Base-by-base conservation (phyloP, 176 grass and related monocot genomes). In the Rhynchospora breviuscula region DNA sequence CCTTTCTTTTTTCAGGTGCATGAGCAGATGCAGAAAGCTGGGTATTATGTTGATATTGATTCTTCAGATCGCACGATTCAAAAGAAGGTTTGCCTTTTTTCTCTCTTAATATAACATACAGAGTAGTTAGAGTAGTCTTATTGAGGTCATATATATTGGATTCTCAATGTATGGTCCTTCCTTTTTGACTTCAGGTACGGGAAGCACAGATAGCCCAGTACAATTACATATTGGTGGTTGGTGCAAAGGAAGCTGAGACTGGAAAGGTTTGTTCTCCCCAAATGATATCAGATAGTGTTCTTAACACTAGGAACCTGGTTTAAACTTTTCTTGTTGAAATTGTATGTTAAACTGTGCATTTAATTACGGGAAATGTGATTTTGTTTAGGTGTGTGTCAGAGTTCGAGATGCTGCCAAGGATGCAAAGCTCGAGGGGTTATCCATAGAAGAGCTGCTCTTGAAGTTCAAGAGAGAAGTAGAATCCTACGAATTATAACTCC, bases 171-270 rank as follows among this genome's bases (percentile, higher is more conserved):
- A 74, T 10, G 19, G 12, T 29, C 35, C 71, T 79, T 87, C 53
- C 21, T 64, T 19, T 19, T 51, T 87, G 10, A 59, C 73, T 87
- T 33, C 87, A 99, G 96, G 93, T 99, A 10, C 84, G 93, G 45
- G 96, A 99, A 62, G 96, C 96, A 80, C 96, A 99, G 35, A 29
- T 93, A 79, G 82, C 93, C 12, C 96, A 99, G 80, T 99, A 92
- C 88, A 99, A 99, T 79, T 99, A 93, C 82, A 99, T 93, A 89
- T 87, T 99, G 63, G 96, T 99, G 1, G 96, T 99, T 48, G 96
- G 96, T 7, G 91, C 86, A 59, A 88, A 99, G 86, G 96, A 99
- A 88, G 89, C 83, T 75, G 88, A 93, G 8, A 90, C 86, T 79
- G 89, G 88, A 87, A 79, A 91, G 88, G 96, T 99, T 52, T 11